Base-by-base conservation (phyloP, 495 filamentous ascomycete genomes). In the Staphylotrichum tortipilum region DNA sequence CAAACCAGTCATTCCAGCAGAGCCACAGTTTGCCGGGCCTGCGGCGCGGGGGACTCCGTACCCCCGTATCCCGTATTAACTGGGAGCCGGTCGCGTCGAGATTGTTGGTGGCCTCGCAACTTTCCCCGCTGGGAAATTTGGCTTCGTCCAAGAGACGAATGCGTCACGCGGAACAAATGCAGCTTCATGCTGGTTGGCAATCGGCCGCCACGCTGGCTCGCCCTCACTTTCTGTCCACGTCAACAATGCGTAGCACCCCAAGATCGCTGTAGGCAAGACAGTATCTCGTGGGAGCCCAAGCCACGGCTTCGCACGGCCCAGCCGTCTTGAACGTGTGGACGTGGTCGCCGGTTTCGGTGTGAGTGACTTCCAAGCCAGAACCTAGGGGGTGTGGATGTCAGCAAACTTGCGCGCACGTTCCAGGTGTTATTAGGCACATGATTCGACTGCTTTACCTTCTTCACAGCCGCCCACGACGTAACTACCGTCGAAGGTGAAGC, bases 211-310 rank as follows among this genome's bases (percentile, higher is more conserved):
- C 1, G 7, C 10, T 37, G 47, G 44, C 52, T 58, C 15, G n/a
- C n/a, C 7, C 26, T 58, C 44, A 71, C 55, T 72, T 74, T 35
- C 64, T 61, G 41, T 73, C 71, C 11, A 58, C 48, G 49, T 72
- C 72, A 15, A 94, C 74, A 63, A 96, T 90, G 72, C 83, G 90
- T 55, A 98, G 69, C 15, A 83, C 85, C 1, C 83, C 81, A 4
- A 81, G 71, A 58, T 94, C 92, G 19, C 86, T 84, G 72, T 94
- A 95, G 11, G 91, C 92, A 44, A 98, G 63, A 73, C 82, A 88
- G 60, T 97, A 98, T 59, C 84, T 72, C 30, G 77, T 85, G 4
- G 92, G 92, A 64, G 95, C 89, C 91, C 91, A 98, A 6, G 83
- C 83, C 7, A 95, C 84, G 34, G 83, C 74, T 7, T 83, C 80